phyloP scores from a whole-genome alignment of 176 grass and related monocot species.

The Calamus simplicifolius region DNA sequence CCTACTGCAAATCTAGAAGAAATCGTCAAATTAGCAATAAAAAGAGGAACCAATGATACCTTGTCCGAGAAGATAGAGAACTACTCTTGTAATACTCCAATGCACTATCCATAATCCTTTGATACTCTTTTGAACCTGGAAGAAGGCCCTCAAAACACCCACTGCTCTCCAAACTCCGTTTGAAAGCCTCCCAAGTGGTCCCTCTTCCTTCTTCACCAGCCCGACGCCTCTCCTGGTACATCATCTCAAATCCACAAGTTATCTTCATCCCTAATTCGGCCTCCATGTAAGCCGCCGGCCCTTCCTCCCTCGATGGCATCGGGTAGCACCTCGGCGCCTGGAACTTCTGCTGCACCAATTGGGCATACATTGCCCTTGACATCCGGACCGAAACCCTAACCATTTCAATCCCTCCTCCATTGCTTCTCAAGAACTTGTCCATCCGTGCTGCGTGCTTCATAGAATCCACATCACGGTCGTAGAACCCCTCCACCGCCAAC shows the following conservation, averaged over 20 bases:
- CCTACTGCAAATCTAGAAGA: no score
- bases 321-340: slow-evolving; percentile 67
- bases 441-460: slow-evolving; percentile 95
- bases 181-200: slow-evolving; percentile 78
- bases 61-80: slow-evolving; percentile 49
- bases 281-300: slow-evolving; percentile 46
- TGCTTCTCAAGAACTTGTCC: slow-evolving; percentile 61
- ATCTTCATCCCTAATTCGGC: slow-evolving; percentile 93
- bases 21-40: no score
- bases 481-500: slow-evolving; percentile 70
- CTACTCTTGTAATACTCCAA: slow-evolving; percentile 79
- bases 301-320: slow-evolving; percentile 69
- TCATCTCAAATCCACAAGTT: slow-evolving; percentile 91
- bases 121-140: slow-evolving; percentile 85
- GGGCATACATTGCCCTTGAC: slow-evolving; percentile 85
- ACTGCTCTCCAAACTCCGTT: slow-evolving; percentile 56
- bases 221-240: slow-evolving; percentile 71
- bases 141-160: slow-evolving; percentile 76
- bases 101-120: slow-evolving; percentile 57
- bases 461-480: slow-evolving; percentile 74
- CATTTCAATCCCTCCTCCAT: slow-evolving; percentile 46
- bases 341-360: slow-evolving; percentile 91
- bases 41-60: slow-evolving; percentile 20
- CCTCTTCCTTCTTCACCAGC: slow-evolving; percentile 62
- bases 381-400: slow-evolving; percentile 60